phyloP scores from a whole-genome alignment of 345 rosid species.

The Linum lewisii region DNA sequence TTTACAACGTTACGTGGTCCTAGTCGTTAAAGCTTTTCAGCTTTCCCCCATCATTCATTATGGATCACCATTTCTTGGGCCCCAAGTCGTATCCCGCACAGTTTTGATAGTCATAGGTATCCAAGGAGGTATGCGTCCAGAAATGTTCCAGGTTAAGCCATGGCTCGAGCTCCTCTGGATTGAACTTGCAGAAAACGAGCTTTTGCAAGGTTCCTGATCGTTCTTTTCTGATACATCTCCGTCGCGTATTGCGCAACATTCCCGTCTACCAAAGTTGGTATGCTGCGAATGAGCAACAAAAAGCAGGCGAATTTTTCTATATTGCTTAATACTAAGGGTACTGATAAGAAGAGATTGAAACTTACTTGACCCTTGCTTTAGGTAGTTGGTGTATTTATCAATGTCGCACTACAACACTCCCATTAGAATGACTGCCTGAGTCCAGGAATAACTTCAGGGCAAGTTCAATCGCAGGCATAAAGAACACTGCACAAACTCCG shows the following conservation, averaged over 20 bases:
- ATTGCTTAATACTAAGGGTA: too few species aligned
- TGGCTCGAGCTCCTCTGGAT: conserved; percentile 37
- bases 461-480: conserved; percentile 2
- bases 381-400: conserved; percentile 28
- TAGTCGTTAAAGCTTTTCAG: not conserved
- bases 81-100: conserved; percentile 64
- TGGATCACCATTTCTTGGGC: conserved; percentile 49
- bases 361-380: conserved; percentile 67
- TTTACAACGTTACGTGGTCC: too few species aligned
- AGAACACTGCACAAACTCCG: conserved; percentile 5
- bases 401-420: conserved; percentile 47
- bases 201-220: conserved; percentile 39
- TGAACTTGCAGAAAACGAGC: conserved; percentile 39
- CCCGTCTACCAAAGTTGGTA: conserved; percentile 38
- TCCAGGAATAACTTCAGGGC: not conserved
- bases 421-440: conserved; percentile 23
- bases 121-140: conserved; percentile 63
- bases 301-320: too few species aligned
- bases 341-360: conserved; percentile 5
- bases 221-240: conserved; percentile 56
- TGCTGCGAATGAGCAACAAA: conserved; percentile 28
- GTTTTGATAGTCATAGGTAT: conserved; percentile 64
- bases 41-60: conserved; percentile 9
- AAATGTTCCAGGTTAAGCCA: conserved; percentile 33
- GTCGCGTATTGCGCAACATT: conserved; percentile 41